A percentile compares a stretch with the other conserved stretches of the same genome.
Conservation (phyloP, 768 basidiomycete genomes). For the Phlebiopsis flavidoalba region DNA sequence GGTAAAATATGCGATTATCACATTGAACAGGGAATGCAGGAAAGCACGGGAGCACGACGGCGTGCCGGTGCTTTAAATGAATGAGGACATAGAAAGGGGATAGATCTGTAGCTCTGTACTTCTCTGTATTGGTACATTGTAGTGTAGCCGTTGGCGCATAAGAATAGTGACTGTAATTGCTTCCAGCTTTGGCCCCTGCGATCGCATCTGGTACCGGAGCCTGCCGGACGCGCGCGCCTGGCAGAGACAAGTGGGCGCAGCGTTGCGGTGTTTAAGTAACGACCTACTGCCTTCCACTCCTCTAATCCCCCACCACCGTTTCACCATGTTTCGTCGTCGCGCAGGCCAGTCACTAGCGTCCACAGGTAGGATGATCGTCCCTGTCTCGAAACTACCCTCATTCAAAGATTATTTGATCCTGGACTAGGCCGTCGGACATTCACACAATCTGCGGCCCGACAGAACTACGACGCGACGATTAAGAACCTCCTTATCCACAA, state of each 20-base stretch:
- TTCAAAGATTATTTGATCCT: neutral
- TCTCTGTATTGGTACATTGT: neutral
- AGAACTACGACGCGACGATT: constrained; percentile 84
- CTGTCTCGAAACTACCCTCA: neutral
- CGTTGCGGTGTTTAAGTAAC: neutral
- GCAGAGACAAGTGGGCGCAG: neutral
- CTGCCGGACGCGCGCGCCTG: constrained; percentile 7
- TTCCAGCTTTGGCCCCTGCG: neutral
- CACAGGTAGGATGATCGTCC: constrained; percentile 34
- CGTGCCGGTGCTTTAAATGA: constrained; percentile 35
- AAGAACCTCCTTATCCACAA: constrained; percentile 89
- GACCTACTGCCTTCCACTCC: constrained; percentile 2
- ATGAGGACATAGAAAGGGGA: constrained; percentile 11
- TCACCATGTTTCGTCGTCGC: constrained; percentile 53
- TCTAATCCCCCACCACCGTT: constrained; percentile 1
- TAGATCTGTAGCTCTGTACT: constrained; percentile 4
- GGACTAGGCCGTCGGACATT: constrained; percentile 65
- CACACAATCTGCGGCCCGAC: constrained; percentile 68
- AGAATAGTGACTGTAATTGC: neutral
- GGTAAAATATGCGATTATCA: constrained; percentile 73
- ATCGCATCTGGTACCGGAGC: constrained; percentile 3
- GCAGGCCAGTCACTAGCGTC: constrained; percentile 51
- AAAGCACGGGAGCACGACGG: constrained; percentile 67
- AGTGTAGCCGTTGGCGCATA: neutral
- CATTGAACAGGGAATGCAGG: constrained; percentile 67